Evolutionary conservation across 2,329 filamentous ascomycete genomes (phyloP), one percentile per base, ranked within the genome.

Genomic region (Purpureocillium lavendulum): DNA sequence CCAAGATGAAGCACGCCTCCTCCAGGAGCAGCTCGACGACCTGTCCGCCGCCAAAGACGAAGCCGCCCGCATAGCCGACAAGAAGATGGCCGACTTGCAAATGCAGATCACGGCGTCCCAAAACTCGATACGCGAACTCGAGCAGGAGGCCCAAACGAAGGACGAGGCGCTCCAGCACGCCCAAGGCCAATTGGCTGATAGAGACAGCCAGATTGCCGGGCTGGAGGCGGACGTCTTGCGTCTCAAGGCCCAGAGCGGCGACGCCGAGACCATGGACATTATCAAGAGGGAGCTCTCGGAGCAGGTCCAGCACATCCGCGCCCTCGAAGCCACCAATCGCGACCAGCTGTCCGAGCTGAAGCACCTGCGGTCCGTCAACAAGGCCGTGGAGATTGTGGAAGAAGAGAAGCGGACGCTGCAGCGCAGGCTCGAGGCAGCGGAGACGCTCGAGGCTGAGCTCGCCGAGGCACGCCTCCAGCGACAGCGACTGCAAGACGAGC

Each of bases 301-400:
- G 47, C 92, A 97, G 56, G 85, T 98, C 1, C 73, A 79, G n/a
- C 88, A 97, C 54, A 94, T 96, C 47, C 81, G 87, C 43, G 81
- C 77, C 24, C 69, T 98, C 3, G 92, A 98, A 58, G 73, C 77
- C 1, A 77, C 78, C 29, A 95, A 87, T 46, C 74, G 86, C 17
- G 87, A 94, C 36, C 86, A 95, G 54, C 69, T 78, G 12, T 62
- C 73, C 0, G 90, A 98, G 57, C 65, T 98, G 29, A 87, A 84
- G 50, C 83, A 88, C 49, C 72, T 94, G 30, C 82, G 88, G 12
- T 84, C 88, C 49, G 66, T 83, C 4, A 82, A 88, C 58, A 90
- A 86, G 62, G 87, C 85, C n/a, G 82, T 95, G 2, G 87, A 95
- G 54, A 77, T 98, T 2, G 84, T 97, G 0, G 88, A 98, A 57